Conservation (phyloP, 1,284 basidiomycete species). For the Inonotus hispidus region DNA sequence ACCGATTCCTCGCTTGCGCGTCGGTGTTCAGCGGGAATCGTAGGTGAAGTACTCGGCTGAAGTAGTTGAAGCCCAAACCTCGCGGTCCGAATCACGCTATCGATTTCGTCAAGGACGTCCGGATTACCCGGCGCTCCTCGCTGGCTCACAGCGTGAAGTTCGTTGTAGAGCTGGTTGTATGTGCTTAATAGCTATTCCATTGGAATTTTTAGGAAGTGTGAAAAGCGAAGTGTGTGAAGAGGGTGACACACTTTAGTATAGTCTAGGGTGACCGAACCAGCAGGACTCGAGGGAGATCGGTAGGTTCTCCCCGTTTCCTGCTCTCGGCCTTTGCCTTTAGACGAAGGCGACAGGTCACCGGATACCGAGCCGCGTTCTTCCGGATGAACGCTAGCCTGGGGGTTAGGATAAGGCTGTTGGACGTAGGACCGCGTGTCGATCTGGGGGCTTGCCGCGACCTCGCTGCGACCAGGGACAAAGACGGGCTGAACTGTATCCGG, state of each 20-base stretch:
- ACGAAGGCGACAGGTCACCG: constrained; percentile 9
- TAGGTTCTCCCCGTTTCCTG: neutral
- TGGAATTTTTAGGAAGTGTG: neutral
- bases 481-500: constrained; percentile 26
- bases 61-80: constrained; percentile 48
- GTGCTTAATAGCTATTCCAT: constrained; percentile 39
- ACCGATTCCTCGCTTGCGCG: constrained; percentile 19
- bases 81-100: constrained; percentile 45
- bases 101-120: constrained; percentile 35
- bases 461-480: constrained; percentile 10
- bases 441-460: constrained; percentile 4
- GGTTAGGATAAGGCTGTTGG: constrained; percentile 7
- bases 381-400: constrained; percentile 1
- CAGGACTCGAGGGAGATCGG: constrained; percentile 9
- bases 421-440: constrained; percentile 8
- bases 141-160: constrained; percentile 30
- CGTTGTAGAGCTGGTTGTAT: constrained; percentile 40
- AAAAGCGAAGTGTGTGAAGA: neutral
- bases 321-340: constrained; percentile 20
- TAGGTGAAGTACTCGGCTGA: constrained; percentile 32
- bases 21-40: constrained; percentile 17
- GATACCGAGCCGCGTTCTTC: constrained; percentile 9
- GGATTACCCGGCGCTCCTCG: constrained; percentile 26
- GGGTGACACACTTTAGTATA: constrained; percentile 14
- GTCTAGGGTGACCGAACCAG: neutral